These are phyloP conservation scores for Salix viminalis DNA, from an alignment of 345 rosid genomes.

Conservation along the genomic window DNA sequence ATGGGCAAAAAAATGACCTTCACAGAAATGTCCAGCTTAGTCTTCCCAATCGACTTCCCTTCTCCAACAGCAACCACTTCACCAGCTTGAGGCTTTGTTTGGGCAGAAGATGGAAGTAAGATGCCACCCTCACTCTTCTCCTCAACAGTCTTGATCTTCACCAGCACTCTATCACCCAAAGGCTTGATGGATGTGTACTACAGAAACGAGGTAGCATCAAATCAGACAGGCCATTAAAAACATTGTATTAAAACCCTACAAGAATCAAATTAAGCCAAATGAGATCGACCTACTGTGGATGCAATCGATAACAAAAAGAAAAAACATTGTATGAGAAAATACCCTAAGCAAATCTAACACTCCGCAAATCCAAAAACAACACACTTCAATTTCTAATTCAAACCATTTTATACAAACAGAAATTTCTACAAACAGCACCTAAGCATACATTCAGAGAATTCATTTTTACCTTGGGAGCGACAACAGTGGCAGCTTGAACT, in stretches of 20 bases:
- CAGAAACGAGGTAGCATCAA: background rate
- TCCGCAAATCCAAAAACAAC: background rate
- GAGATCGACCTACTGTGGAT: background rate
- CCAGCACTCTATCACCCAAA: conserved; percentile 81
- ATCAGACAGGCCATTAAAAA: background rate
- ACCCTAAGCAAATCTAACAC: background rate
- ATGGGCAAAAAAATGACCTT: conserved; percentile 32
- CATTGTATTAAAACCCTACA: background rate
- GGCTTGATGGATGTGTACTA: conserved; percentile 84
- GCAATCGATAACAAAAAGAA: background rate
- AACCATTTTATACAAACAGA: background rate
- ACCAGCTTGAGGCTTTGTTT: conserved; percentile 83
- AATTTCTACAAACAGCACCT: background rate
- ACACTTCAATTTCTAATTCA: background rate
- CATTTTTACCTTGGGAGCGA: conserved; percentile 79
- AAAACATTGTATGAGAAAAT: background rate
- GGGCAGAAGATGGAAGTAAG: conserved; percentile 77
- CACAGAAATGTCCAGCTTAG: conserved; percentile 46
- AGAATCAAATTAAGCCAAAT: background rate
- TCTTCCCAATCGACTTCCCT: conserved; percentile 67
- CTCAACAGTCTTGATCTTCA: conserved; percentile 75
- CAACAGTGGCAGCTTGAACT: conserved; percentile 75
- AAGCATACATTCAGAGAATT: background rate
- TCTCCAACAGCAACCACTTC: conserved; percentile 92
- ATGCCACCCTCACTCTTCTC: conserved; percentile 83